phyloP scores from a whole-genome alignment of 225 moss, liverwort and hornwort species.

The Asterella californica region DNA sequence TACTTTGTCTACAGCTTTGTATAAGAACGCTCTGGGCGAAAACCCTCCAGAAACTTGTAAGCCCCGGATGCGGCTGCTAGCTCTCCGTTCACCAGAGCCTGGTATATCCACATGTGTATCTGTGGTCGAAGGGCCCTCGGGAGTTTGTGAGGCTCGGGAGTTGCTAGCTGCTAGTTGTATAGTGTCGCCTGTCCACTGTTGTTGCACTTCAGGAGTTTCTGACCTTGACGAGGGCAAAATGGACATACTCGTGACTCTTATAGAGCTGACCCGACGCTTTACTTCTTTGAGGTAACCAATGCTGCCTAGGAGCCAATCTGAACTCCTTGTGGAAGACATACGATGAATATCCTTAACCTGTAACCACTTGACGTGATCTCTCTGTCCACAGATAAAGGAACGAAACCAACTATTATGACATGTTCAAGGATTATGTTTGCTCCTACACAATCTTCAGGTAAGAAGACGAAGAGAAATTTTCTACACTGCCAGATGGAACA shows the following conservation, averaged over 20 bases:
- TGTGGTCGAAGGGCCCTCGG: background rate
- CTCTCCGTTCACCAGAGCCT: background rate
- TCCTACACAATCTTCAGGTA: no score
- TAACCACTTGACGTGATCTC: slow-evolving; percentile 68
- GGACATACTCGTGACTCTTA: slow-evolving; percentile 36
- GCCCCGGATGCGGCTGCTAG: background rate
- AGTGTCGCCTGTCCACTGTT: background rate
- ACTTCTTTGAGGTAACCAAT: slow-evolving; percentile 52
- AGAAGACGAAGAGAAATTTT: no score
- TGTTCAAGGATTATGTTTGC: no score
- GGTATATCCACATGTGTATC: slow-evolving; percentile 14
- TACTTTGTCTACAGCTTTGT: background rate
- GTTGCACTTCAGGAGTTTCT: background rate
- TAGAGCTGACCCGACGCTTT: slow-evolving; percentile 47
- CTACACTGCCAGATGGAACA: no score
- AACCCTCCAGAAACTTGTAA: slow-evolving; percentile 19
- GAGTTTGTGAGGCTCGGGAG: no score
- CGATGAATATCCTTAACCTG: slow-evolving; percentile 52
- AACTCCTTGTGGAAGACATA: slow-evolving; percentile 54
- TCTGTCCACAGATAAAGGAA: slow-evolving; percentile 28
- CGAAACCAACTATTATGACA: no score
- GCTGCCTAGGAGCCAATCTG: slow-evolving; percentile 79
- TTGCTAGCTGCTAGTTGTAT: background rate
- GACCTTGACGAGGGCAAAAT: slow-evolving; percentile 9
- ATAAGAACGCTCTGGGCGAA: background rate